Evolutionary conservation across 768 basidiomycete species (phyloP).

Genomic region (Pulveroboletus sp.): DNA sequence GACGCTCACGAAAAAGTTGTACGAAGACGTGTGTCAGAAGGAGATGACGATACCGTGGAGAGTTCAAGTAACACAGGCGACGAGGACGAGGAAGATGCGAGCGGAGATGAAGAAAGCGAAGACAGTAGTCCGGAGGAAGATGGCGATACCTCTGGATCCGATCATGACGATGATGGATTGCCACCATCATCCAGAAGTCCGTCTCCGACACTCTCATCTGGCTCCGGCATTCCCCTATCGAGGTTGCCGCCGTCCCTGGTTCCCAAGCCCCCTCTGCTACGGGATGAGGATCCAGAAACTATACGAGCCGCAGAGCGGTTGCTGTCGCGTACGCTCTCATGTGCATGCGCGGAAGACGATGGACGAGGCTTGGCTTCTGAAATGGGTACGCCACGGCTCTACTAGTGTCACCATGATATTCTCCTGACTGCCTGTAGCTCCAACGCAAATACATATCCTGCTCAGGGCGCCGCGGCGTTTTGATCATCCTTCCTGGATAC

Average conservation of each 20-base stretch:
- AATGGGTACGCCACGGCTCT: conserved; percentile 29
- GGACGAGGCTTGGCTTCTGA: conserved; percentile 37
- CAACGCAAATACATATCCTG: conserved; percentile 45
- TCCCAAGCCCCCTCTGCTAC: background rate
- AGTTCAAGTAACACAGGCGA: conserved; percentile 1
- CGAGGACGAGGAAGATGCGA: conserved; percentile 10
- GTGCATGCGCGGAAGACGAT: conserved; percentile 40
- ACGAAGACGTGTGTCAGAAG: conserved; percentile 20
- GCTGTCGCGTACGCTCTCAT: conserved; percentile 42
- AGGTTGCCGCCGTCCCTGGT: conserved; percentile 10
- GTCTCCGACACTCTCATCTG: conserved; percentile 18
- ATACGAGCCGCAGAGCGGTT: conserved; percentile 36
- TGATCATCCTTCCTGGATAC: conserved; percentile 43
- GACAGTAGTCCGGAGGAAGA: conserved; percentile 9
- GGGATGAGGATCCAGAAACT: conserved; percentile 32
- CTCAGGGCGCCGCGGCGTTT: conserved; percentile 46
- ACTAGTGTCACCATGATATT: background rate
- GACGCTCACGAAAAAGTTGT: conserved; percentile 15
- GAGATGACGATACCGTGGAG: background rate
- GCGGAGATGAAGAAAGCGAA: conserved; percentile 3
- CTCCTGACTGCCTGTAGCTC: conserved; percentile 28
- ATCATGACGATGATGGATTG: conserved; percentile 9
- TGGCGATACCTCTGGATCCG: conserved; percentile 2
- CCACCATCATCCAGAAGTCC: conserved; percentile 25
- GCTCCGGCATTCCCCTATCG: conserved; percentile 22